Conservation (phyloP, 1,139 yeast genomes). For the Candida sp. region DNA sequence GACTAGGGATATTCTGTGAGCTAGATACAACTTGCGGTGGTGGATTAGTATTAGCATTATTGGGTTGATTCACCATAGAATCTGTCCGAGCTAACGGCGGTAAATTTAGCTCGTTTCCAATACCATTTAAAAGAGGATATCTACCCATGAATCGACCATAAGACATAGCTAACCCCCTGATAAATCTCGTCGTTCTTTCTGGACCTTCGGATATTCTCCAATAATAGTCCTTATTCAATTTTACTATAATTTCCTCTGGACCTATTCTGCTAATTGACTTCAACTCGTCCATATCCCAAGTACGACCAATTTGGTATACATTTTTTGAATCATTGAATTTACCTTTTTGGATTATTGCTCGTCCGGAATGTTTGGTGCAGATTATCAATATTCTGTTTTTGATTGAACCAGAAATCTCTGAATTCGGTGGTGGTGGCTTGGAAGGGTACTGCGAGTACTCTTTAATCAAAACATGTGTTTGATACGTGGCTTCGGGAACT, state of each 20-base stretch:
- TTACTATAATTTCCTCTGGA: slow-evolving; percentile 56
- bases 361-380: slow-evolving; percentile 48
- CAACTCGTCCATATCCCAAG: slow-evolving; percentile 86
- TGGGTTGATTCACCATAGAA: slow-evolving; percentile 8
- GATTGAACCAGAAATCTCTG: slow-evolving; percentile 29
- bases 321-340: slow-evolving; percentile 70
- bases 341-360: slow-evolving; percentile 81
- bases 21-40: slow-evolving; percentile 1
- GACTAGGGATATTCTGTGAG: slow-evolving; percentile 5
- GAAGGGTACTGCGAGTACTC: slow-evolving; percentile 40
- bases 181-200: slow-evolving; percentile 58
- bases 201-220: slow-evolving; percentile 76
- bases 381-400: slow-evolving; percentile 40
- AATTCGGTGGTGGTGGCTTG: slow-evolving; percentile 34
- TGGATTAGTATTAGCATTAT: background rate
- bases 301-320: slow-evolving; percentile 84
- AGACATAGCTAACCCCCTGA: slow-evolving; percentile 58
- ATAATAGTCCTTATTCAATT: slow-evolving; percentile 75
- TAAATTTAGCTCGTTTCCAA: slow-evolving; percentile 33
- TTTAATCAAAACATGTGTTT: slow-evolving; percentile 34
- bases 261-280: slow-evolving; percentile 50
- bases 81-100: slow-evolving; percentile 20
- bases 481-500: slow-evolving; percentile 32
- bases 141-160: slow-evolving; percentile 66
- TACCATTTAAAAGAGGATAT: slow-evolving; percentile 55